Base-by-base conservation (phyloP, 1,139 yeast genomes). In the Sugiyamaella paludigena region DNA sequence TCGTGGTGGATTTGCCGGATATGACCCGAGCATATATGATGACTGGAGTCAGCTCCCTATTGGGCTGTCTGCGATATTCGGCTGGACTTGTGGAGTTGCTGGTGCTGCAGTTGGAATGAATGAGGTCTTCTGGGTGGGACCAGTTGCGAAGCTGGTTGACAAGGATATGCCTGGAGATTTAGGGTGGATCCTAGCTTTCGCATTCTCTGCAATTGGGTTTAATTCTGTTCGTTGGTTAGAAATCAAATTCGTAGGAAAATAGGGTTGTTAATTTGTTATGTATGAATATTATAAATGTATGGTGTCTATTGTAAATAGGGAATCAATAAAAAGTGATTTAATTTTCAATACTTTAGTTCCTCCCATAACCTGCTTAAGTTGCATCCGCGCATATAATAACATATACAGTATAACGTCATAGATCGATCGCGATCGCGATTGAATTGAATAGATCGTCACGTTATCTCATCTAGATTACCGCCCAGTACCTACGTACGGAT, bases 71-170 rank as follows among this genome's bases (percentile, higher is more conserved):
- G 95, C 95, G 53, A 67, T 79, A 16, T 70, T 83, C 62, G 95
- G 87, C 6, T 83, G 88, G 75, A 76, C 84, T 67, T 81, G 83
- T 61, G 97, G 96, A 67, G 84, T 79, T 44, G 89, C 84, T 39
- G 96, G 96, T 66, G 87, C 83, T 39, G 95, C 81, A 12, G 53
- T 86, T 37, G 96, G 97, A 57, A 87, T 89, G 94, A 73, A 76
- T 64, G 96, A 88, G 73, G 77, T 77, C 9, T 89, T 95, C 88
- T 91, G 82, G 72, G 66, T 66, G 10, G 96, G 96, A 57, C 83
- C 79, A 42, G 61, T 87, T 58, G 92, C 82, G 38, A 58, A 68
- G 54, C 82, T 87, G 62, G 95, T 94, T 50, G 73, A 64, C 1
- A 55, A 57, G 3, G 51, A 49, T 1, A 73, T 52, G 57, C 94